phyloP scores from a whole-genome alignment of 176 grass and related monocot genomes.

The Bonia amplexicaulis region DNA sequence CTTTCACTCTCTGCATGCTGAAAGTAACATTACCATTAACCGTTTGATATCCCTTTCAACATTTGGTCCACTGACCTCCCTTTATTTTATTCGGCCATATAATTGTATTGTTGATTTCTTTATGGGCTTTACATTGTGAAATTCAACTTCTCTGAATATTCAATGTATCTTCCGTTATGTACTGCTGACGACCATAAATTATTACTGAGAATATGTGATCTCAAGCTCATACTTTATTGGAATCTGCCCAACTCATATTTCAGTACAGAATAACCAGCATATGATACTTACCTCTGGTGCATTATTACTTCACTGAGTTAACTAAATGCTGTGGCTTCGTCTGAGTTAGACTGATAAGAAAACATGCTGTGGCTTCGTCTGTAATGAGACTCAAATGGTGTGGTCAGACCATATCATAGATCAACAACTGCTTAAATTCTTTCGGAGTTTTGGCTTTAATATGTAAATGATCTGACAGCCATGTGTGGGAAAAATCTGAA shows the following conservation, averaged over 20 bases:
- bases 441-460: not conserved
- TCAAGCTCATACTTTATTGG: conserved; percentile 29
- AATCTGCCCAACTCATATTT: conserved; percentile 17
- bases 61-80: conserved; percentile 36
- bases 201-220: conserved; percentile 15
- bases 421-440: conserved; percentile 15
- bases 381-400: not conserved
- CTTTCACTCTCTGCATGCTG: not conserved
- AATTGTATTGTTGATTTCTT: conserved; percentile 24
- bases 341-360: not conserved
- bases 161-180: conserved; percentile 31
- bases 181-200: conserved; percentile 5
- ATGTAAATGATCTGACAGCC: not conserved
- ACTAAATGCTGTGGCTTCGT: not conserved
- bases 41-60: conserved; percentile 30
- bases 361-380: not conserved
- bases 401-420: conserved; percentile 5
- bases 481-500: not conserved
- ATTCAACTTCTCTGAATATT: conserved; percentile 30
- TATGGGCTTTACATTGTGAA: conserved; percentile 24
- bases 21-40: conserved; percentile 37
- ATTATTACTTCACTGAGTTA: conserved; percentile 7
- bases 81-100: conserved; percentile 23
- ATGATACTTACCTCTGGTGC: conserved; percentile 17
- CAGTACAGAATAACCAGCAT: conserved; percentile 5